These are phyloP conservation scores for Yamadazyma insecticola DNA, from an alignment of 805 yeast species.

Conservation along the genomic window DNA sequence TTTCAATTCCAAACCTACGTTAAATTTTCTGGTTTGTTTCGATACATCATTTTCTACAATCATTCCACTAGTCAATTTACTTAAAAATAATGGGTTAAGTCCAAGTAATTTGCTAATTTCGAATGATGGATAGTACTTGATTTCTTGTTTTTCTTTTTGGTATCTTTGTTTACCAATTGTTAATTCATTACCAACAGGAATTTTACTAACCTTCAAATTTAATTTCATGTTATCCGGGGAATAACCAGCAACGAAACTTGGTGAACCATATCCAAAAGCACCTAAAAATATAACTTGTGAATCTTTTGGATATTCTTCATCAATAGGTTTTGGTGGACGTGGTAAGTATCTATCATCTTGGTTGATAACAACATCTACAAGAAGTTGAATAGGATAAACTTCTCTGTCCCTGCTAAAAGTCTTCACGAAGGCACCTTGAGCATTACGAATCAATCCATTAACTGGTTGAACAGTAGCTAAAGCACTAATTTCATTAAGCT, in stretches of 20 bases:
- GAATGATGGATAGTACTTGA: slow-evolving; percentile 60
- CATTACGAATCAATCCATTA: slow-evolving; percentile 67
- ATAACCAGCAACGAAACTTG: slow-evolving; percentile 63
- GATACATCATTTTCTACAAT: slow-evolving; percentile 47
- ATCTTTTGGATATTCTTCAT: slow-evolving; percentile 74
- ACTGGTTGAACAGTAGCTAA: slow-evolving; percentile 71
- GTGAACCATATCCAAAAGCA: slow-evolving; percentile 81
- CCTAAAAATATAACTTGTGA: slow-evolving; percentile 77
- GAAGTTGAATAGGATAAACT: slow-evolving; percentile 69
- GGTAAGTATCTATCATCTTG: slow-evolving; percentile 72
- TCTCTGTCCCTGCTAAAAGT: slow-evolving; percentile 54
- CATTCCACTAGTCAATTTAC: slow-evolving; percentile 72
- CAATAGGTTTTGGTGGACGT: slow-evolving; percentile 70
- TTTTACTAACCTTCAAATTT: slow-evolving; percentile 45
- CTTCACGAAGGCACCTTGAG: slow-evolving; percentile 73
- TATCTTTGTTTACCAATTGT: slow-evolving; percentile 60
- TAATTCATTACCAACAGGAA: slow-evolving; percentile 49
- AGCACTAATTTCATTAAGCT: slow-evolving; percentile 48
- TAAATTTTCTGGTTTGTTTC: slow-evolving; percentile 40
- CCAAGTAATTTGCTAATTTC: slow-evolving; percentile 57
- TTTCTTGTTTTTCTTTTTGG: slow-evolving; percentile 47
- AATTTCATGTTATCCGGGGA: slow-evolving; percentile 36
- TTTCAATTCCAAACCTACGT: slow-evolving; percentile 82
- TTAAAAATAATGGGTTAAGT: slow-evolving; percentile 61
- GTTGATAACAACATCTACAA: slow-evolving; percentile 70